These are phyloP conservation scores for Eucalyptus coolabah DNA, from an alignment of 345 rosid species.

Conservation along the genomic window DNA sequence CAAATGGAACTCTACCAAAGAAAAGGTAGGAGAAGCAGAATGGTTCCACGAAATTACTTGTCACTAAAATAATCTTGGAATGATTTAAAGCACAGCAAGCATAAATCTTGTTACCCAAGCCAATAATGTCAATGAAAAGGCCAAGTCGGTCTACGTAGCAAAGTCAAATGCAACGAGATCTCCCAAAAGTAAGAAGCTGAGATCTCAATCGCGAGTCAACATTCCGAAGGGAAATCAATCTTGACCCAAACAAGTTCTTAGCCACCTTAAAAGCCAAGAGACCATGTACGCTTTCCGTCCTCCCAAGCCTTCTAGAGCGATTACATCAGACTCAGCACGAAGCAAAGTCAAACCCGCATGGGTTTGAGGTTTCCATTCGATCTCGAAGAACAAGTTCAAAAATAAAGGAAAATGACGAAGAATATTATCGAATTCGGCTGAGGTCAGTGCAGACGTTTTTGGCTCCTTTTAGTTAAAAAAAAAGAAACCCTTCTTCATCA, in stretches of 20 bases:
- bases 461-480: background rate
- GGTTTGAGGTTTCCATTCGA: background rate
- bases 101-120: background rate
- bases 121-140: background rate
- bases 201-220: background rate
- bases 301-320: background rate
- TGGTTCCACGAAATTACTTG: background rate
- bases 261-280: background rate
- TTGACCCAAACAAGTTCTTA: background rate
- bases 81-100: background rate
- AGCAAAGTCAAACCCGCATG: background rate
- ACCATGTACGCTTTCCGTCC: background rate
- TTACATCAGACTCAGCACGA: background rate
- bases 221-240: background rate
- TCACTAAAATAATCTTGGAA: background rate
- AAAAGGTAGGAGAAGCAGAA: background rate
- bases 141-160: background rate
- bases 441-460: background rate
- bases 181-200: background rate
- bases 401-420: background rate
- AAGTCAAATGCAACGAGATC: background rate
- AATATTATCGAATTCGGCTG: background rate
- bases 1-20: background rate
- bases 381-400: background rate
- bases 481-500: background rate